Base-by-base conservation (phyloP, 129 eudicot species). In the Flaveria bidentis region DNA sequence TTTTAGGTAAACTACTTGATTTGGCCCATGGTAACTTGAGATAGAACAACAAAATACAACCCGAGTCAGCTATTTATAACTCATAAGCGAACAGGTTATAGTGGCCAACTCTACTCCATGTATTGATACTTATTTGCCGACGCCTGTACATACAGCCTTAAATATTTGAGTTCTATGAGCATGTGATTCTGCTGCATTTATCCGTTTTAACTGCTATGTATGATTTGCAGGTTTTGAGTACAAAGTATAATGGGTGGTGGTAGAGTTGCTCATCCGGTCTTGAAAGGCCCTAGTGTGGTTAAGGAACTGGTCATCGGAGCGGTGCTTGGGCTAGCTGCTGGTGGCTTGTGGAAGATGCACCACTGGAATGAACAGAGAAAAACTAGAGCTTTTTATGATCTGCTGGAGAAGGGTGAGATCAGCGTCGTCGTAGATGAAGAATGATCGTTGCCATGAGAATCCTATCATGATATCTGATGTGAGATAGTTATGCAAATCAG, bases 281-380 rank as follows among this genome's bases (percentile, higher is more conserved):
- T 82, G 66, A 82, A 82, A 82, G 86, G 86, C 25, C 85, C 86
- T 20, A 82, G 86, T 26, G 86, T 82, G 82, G 82, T 77, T 6
- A 82, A 82, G 79, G 86, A 82, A 16, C 63, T 82, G 28, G 69
- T 82, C 33, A 82, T 82, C 56, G 85, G 85, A 60, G 69, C 82
- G 1, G 85, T 73, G 57, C 82, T 82, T 46, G 86, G 86, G 57
- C 18, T 82, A 74, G 79, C 82, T 0, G 86, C 86, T 53, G 86
- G 86, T 23, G 86, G 86, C 44, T 77, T 82, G 65, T 82, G 86
- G 86, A 82, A 82, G 86, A 82, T 82, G 86, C 86, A 82, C 75
- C 86, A 82, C 67, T 82, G 86, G 86, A 82, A 82, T 41, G 86
- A 82, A 67, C 86, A 82, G 76, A 77, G 86, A 36, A 77, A 82